These are phyloP conservation scores for Cerioporus squamosus DNA, from an alignment of 1,284 basidiomycete species.

Conservation along the genomic window DNA sequence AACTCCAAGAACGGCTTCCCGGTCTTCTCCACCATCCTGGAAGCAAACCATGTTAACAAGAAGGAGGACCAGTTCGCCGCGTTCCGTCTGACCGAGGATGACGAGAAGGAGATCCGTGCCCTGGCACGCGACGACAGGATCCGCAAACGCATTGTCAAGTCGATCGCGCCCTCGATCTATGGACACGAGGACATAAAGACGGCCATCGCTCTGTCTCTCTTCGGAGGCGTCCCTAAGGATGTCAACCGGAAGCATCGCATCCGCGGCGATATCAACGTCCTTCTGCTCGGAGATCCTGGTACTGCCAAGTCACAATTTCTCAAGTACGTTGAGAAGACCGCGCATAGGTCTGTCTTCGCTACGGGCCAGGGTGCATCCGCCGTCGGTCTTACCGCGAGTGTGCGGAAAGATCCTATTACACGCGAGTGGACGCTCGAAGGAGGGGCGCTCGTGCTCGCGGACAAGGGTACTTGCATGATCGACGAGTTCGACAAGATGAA, in stretches of 20 bases:
- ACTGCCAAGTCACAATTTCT: slow-evolving; percentile 99
- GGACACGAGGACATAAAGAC: slow-evolving; percentile 99
- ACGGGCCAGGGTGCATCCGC: slow-evolving; percentile 98
- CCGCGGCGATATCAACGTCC: slow-evolving; percentile 96
- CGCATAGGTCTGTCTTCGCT: slow-evolving; percentile 96
- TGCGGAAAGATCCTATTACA: slow-evolving; percentile 96
- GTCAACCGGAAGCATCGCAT: slow-evolving; percentile 97
- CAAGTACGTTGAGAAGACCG: slow-evolving; percentile 99
- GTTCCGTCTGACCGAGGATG: slow-evolving; percentile 95
- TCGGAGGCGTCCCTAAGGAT: slow-evolving; percentile 93
- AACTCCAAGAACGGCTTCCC: slow-evolving; percentile 99
- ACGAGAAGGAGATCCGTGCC: slow-evolving; percentile 88
- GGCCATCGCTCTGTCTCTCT: slow-evolving; percentile 92
- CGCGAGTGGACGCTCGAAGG: slow-evolving; percentile 99
- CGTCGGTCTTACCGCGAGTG: slow-evolving; percentile 97
- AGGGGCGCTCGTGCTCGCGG: slow-evolving; percentile 95
- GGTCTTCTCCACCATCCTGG: slow-evolving; percentile 97
- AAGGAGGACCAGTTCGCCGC: slow-evolving; percentile 96
- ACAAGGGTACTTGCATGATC: slow-evolving; percentile 98
- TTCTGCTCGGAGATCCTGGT: slow-evolving; percentile 96
- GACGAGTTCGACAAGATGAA: slow-evolving; percentile 99
- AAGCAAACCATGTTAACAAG: slow-evolving; percentile 98
- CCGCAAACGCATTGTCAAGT: slow-evolving; percentile 96
- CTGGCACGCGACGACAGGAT: slow-evolving; percentile 93
- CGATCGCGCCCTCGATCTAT: slow-evolving; percentile 98